Evolutionary conservation across 768 basidiomycete species (phyloP).

Genomic region (Boletus patriciae): DNA sequence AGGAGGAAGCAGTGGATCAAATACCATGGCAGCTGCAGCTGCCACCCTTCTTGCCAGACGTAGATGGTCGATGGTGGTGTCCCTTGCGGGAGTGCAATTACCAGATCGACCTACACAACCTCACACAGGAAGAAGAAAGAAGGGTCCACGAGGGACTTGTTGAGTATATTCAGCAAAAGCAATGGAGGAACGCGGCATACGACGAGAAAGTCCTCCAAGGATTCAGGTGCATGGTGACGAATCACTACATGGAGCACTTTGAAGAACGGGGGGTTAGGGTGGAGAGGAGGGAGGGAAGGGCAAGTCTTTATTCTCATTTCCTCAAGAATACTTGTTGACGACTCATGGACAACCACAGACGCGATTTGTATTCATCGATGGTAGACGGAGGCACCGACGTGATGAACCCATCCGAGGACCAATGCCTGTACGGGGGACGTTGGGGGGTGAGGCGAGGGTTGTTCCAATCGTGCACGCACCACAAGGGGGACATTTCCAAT

Average conservation of each 20-base stretch:
- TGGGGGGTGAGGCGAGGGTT: conserved; percentile 27
- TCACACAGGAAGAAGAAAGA: conserved; percentile 35
- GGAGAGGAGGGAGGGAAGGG: conserved; percentile 20
- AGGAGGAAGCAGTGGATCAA: conserved; percentile 24
- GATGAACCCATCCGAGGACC: conserved; percentile 17
- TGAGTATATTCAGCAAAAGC: conserved; percentile 28
- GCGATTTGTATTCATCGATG: conserved; percentile 10
- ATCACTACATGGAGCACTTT: conserved; percentile 29
- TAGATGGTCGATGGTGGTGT: conserved; percentile 55
- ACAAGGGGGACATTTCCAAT: conserved; percentile 3
- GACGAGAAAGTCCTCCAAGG: conserved; percentile 22
- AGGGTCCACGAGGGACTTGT: conserved; percentile 23
- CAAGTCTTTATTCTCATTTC: conserved; percentile 1
- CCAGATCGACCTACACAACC: conserved; percentile 46
- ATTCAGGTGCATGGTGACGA: conserved; percentile 27
- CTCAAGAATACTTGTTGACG: neutral
- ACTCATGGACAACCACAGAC: conserved; percentile 9
- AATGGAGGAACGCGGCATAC: conserved; percentile 40
- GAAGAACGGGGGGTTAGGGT: conserved; percentile 18
- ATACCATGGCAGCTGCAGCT: conserved; percentile 40
- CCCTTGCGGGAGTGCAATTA: conserved; percentile 44
- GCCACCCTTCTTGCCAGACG: conserved; percentile 42
- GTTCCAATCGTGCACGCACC: conserved; percentile 25
- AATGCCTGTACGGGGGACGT: conserved; percentile 23
- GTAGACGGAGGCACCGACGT: conserved; percentile 1